These are phyloP conservation scores for Lathyrus aphaca DNA, from an alignment of 306 rosid genomes.

Conservation along the genomic window DNA sequence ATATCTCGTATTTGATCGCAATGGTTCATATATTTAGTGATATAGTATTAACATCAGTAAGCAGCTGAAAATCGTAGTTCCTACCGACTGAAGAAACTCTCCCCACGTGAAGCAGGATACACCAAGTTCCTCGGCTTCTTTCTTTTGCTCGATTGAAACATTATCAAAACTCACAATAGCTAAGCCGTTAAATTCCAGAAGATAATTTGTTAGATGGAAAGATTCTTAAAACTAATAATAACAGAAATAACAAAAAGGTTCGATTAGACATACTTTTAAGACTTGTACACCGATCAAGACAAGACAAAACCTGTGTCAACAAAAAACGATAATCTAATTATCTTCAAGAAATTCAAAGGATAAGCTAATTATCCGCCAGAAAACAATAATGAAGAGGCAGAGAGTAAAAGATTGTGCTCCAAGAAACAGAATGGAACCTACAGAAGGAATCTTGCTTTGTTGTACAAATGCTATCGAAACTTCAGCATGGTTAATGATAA, in stretches of 20 bases:
- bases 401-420: constrained; percentile 19
- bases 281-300: constrained; percentile 70
- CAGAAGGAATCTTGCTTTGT: constrained; percentile 81
- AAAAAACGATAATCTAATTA: constrained; percentile 3
- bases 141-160: constrained; percentile 68
- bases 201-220: constrained; percentile 30
- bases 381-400: background rate
- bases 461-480: constrained; percentile 88
- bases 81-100: constrained; percentile 78
- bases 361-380: background rate
- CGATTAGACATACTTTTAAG: constrained; percentile 66
- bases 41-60: background rate
- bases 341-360: constrained; percentile 25
- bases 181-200: constrained; percentile 41
- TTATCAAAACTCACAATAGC: constrained; percentile 83
- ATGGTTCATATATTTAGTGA: background rate
- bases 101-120: constrained; percentile 84
- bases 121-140: constrained; percentile 79
- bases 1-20: background rate
- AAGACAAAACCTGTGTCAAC: constrained; percentile 72
- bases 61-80: constrained; percentile 28
- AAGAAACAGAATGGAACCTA: constrained; percentile 50
- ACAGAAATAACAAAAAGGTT: constrained; percentile 18
- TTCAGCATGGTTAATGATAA: constrained; percentile 88
- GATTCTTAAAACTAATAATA: constrained; percentile 15